phyloP scores from a whole-genome alignment of 768 basidiomycete species.

The Tulasnella sp. region DNA sequence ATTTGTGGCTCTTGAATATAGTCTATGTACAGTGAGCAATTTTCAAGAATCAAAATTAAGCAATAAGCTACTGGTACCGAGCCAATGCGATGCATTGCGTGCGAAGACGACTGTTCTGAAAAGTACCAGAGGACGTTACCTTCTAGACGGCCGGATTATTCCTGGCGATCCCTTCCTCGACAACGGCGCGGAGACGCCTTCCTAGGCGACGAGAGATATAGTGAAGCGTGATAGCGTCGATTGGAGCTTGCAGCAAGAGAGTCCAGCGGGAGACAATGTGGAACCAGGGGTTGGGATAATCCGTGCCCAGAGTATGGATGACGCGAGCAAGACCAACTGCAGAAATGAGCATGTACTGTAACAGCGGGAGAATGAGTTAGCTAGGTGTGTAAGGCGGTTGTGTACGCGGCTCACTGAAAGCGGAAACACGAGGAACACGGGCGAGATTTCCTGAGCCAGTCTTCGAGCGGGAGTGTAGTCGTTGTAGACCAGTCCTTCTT shows the following conservation, averaged over 20 bases:
- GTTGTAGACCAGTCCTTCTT: background rate
- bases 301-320: background rate
- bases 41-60: too few relatives aligned
- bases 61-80: too few relatives aligned
- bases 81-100: too few relatives aligned
- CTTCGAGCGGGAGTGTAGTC: background rate
- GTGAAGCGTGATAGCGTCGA: slow-evolving; percentile 10
- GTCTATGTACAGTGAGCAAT: background rate
- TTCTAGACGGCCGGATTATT: background rate
- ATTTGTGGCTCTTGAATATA: background rate
- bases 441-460: background rate
- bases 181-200: background rate
- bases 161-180: background rate
- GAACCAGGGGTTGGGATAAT: slow-evolving; percentile 3
- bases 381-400: background rate
- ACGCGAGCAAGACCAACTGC: slow-evolving; percentile 2
- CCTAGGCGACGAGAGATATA: background rate
- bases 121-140: too few relatives aligned
- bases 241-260: slow-evolving; percentile 13
- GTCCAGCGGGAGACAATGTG: slow-evolving; percentile 14
- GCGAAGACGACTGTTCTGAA: too few relatives aligned
- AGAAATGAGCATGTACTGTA: slow-evolving; percentile 14
- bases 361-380: background rate
- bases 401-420: slow-evolving; percentile 1
- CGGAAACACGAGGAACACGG: slow-evolving; percentile 11